Conservation (phyloP, 345 rosid genomes). For the Salix koriyanagi region DNA sequence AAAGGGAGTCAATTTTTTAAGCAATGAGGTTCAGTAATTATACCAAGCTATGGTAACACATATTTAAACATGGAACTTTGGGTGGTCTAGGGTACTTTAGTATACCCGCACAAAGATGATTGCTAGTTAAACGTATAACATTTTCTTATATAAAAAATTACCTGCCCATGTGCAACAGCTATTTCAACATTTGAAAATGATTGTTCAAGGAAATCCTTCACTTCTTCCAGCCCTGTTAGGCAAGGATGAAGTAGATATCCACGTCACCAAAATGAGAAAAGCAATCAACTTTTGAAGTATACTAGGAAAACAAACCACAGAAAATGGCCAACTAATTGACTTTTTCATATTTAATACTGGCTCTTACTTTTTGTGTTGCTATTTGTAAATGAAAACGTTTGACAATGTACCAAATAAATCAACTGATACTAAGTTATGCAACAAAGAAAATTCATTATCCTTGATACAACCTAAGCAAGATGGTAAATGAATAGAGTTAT, state of each 20-base stretch:
- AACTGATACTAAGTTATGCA: background rate
- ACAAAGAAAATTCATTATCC: background rate
- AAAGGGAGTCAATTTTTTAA: no score
- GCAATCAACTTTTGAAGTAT: slow-evolving; percentile 2
- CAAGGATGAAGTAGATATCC: slow-evolving; percentile 11
- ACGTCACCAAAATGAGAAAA: slow-evolving; percentile 5
- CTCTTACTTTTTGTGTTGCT: background rate
- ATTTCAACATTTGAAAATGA: slow-evolving; percentile 68
- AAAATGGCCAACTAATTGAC: background rate
- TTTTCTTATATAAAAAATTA: slow-evolving; percentile 16
- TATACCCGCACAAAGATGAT: background rate
- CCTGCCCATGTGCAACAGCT: slow-evolving; percentile 96
- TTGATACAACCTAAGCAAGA: background rate
- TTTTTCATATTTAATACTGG: background rate
- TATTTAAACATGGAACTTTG: background rate
- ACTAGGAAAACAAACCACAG: background rate
- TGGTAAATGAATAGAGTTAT: background rate
- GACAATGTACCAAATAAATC: background rate
- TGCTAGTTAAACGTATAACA: background rate
- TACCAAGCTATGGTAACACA: background rate
- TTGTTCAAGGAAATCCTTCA: slow-evolving; percentile 64
- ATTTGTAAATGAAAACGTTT: background rate
- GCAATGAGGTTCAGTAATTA: background rate
- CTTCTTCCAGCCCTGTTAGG: slow-evolving; percentile 81
- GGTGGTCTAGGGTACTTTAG: background rate